These are phyloP conservation scores for Pythium grandisporangium DNA, from an alignment of 352 stramenopile genomes.

Conservation along the genomic window DNA sequence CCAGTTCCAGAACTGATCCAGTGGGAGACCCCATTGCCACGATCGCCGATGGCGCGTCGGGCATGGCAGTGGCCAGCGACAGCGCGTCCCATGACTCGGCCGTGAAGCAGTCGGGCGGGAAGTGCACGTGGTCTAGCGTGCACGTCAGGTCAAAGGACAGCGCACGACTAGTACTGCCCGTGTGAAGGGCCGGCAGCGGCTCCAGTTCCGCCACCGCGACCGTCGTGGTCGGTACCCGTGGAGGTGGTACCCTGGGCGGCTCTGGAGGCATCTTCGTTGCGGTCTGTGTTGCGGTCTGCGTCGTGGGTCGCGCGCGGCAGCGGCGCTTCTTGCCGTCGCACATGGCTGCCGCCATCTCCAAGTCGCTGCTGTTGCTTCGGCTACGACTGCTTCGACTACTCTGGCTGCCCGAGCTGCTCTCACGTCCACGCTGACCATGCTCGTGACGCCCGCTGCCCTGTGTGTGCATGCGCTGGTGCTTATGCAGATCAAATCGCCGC, in stretches of 20 bases:
- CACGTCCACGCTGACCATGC: background rate
- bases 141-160: slow-evolving; percentile 45
- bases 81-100: slow-evolving; percentile 28
- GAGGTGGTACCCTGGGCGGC: background rate
- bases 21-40: too few relatives aligned
- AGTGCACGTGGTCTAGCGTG: slow-evolving; percentile 48
- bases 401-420: too few relatives aligned
- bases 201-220: too few relatives aligned
- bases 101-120: slow-evolving; percentile 35
- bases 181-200: too few relatives aligned
- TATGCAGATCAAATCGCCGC: slow-evolving; percentile 29
- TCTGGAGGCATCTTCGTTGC: background rate
- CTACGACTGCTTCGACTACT: too few relatives aligned
- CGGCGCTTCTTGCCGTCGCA: too few relatives aligned
- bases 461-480: slow-evolving; percentile 22
- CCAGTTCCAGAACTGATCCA: too few relatives aligned
- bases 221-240: background rate
- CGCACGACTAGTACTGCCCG: slow-evolving; percentile 6
- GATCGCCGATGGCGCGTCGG: too few relatives aligned
- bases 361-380: too few relatives aligned
- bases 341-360: too few relatives aligned
- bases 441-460: slow-evolving; percentile 1
- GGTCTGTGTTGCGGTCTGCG: background rate
- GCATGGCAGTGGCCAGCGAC: background rate
- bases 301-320: too few relatives aligned